Evolutionary conservation across 1,284 basidiomycete genomes (phyloP).

Genomic region (Microbotryum intermedium): DNA sequence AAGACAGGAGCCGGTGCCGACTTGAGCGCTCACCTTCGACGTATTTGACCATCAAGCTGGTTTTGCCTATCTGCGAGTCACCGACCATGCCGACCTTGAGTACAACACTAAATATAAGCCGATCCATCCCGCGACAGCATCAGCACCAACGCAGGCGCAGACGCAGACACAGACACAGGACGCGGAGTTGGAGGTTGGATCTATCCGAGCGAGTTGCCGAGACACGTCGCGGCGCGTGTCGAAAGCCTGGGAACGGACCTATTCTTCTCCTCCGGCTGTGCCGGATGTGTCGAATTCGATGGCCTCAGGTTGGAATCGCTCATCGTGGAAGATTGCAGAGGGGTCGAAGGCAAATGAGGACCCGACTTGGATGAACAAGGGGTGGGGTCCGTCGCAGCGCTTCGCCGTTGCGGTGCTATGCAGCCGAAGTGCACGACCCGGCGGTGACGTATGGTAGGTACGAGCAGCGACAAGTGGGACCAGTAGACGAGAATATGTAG

Average conservation of each 20-base stretch:
- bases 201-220: too few species aligned
- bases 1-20: neutral
- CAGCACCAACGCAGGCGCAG: neutral
- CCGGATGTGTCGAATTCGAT: neutral
- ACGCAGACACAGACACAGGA: neutral
- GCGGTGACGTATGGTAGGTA: too few species aligned
- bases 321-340: neutral
- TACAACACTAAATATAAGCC: constrained; percentile 55
- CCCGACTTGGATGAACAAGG: too few species aligned
- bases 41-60: constrained; percentile 72
- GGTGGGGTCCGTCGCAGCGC: too few species aligned
- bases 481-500: too few species aligned
- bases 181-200: neutral
- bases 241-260: neutral
- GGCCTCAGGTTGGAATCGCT: neutral
- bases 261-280: constrained; percentile 11
- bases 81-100: constrained; percentile 99
- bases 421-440: too few species aligned
- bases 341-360: too few species aligned
- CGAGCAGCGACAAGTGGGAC: too few species aligned
- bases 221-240: too few species aligned
- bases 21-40: constrained; percentile 69
- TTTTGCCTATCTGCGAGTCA: constrained; percentile 97
- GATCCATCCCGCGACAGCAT: too few species aligned
- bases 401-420: too few species aligned